A percentile compares a stretch with the other conserved stretches of the same genome.
These are phyloP conservation scores for Tillandsia leiboldiana DNA, from an alignment of 176 grass and related monocot genomes.

Conservation along the genomic window DNA sequence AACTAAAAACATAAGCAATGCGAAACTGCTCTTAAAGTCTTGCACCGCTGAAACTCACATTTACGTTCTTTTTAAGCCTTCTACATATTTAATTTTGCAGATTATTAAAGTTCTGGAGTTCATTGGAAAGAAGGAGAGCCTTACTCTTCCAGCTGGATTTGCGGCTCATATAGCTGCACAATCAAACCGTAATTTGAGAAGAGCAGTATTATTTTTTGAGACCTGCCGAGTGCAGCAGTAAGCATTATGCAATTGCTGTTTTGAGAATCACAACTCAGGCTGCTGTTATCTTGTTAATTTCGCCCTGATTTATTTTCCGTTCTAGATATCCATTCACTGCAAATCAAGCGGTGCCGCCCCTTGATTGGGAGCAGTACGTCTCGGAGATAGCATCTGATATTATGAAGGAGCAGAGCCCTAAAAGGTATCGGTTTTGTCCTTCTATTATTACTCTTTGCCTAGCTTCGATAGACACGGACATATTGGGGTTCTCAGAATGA, in stretches of 20 bases:
- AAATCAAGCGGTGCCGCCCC: conserved; percentile 67
- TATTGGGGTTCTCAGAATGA: no score
- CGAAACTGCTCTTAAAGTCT: neutral
- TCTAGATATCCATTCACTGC: conserved; percentile 78
- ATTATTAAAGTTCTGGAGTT: conserved; percentile 77
- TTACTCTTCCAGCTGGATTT: conserved; percentile 74
- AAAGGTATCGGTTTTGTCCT: conserved; percentile 44
- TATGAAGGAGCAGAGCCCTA: conserved; percentile 92
- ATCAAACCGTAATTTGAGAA: conserved; percentile 87
- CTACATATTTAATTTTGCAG: conserved; percentile 29
- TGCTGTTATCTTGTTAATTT: neutral
- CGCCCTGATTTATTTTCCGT: conserved; percentile 5
- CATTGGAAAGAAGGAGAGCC: conserved; percentile 92
- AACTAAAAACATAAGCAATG: no score
- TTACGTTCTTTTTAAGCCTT: neutral
- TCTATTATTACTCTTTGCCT: conserved; percentile 9
- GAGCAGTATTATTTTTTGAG: conserved; percentile 89
- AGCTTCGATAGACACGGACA: no score
- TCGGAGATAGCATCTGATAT: conserved; percentile 88
- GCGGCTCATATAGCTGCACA: conserved; percentile 63
- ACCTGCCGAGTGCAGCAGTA: conserved; percentile 97
- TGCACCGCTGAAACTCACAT: neutral
- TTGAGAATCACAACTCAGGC: neutral
- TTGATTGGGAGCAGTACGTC: conserved; percentile 97
- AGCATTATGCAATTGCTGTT: conserved; percentile 2